phyloP scores from a whole-genome alignment of 495 filamentous ascomycete genomes.

The Diplogelasinospora grovesii region DNA sequence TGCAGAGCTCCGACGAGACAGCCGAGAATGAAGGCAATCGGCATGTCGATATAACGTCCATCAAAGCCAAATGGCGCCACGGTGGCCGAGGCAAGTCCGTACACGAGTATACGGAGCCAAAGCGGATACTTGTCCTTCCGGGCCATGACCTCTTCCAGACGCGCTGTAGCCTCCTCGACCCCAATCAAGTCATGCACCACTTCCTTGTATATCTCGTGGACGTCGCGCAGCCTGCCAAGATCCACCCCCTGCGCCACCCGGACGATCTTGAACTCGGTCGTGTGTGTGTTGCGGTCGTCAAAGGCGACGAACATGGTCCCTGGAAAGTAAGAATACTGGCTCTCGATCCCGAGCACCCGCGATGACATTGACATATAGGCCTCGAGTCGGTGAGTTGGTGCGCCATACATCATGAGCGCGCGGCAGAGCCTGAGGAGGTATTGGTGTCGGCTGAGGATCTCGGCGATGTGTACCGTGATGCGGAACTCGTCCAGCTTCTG shows the following conservation, averaged over 20 bases:
- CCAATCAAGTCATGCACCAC: conserved; percentile 84
- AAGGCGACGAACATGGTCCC: conserved; percentile 96
- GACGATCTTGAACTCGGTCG: conserved; percentile 87
- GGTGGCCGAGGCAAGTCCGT: conserved; percentile 72
- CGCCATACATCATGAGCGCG: conserved; percentile 79
- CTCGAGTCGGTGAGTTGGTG: conserved; percentile 70
- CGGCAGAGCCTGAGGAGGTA: conserved; percentile 82
- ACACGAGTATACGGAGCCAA: conserved; percentile 73
- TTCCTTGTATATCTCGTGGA: conserved; percentile 87
- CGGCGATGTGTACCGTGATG: conserved; percentile 86
- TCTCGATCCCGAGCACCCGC: conserved; percentile 80
- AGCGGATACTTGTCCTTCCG: conserved; percentile 56
- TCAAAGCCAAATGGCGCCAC: conserved; percentile 89
- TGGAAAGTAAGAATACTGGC: conserved; percentile 86
- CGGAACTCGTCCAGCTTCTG: conserved; percentile 59
- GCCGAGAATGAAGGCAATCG: conserved; percentile 79
- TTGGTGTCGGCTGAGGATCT: conserved; percentile 69
- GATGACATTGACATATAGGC: conserved; percentile 87
- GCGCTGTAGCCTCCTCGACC: conserved; percentile 72
- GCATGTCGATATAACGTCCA: conserved; percentile 80
- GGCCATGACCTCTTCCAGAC: conserved; percentile 59
- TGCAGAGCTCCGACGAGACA: conserved; percentile 77
- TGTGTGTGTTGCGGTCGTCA: conserved; percentile 82
- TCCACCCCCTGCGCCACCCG: conserved; percentile 71
- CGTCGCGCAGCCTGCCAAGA: conserved; percentile 74